Evolutionary conservation across 208 protist species (phyloP).

Genomic region (Angomonas deanei): DNA sequence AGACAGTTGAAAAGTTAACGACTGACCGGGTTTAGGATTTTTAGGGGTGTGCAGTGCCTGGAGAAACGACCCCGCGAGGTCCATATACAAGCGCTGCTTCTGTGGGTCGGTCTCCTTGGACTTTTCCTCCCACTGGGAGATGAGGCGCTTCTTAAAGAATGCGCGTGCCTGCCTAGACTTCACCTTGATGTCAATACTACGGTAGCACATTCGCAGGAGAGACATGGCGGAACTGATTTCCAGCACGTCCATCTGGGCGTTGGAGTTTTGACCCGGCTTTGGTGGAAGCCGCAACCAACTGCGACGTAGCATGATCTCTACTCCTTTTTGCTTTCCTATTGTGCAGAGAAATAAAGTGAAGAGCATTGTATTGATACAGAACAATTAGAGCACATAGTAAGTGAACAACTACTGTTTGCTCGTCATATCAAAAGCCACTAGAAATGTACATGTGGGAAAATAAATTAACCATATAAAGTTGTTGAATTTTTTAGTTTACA

Average conservation of each 20-base stretch:
- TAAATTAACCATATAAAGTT: no score
- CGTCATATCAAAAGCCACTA: no score
- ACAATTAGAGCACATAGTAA: not conserved
- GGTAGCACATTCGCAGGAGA: constrained; percentile 88
- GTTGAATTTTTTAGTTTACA: no score
- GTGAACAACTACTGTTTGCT: no score
- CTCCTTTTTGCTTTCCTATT: constrained; percentile 1
- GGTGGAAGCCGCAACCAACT: constrained; percentile 1
- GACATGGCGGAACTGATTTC: constrained; percentile 72
- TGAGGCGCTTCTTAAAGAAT: constrained; percentile 80
- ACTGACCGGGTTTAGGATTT: constrained; percentile 64
- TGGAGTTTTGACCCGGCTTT: constrained; percentile 33
- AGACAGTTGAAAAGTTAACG: constrained; percentile 74
- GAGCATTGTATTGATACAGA: not conserved
- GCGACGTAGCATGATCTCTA: constrained; percentile 26
- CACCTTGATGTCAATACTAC: constrained; percentile 86
- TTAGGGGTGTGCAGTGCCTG: constrained; percentile 77
- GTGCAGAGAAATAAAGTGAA: not conserved
- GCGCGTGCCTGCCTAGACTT: constrained; percentile 80
- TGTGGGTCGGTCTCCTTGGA: constrained; percentile 67
- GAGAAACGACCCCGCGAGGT: constrained; percentile 79
- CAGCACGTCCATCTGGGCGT: constrained; percentile 77
- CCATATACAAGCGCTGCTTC: constrained; percentile 88
- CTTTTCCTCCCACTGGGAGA: constrained; percentile 70
- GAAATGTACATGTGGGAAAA: no score